Base-by-base conservation (phyloP, 2,329 filamentous ascomycete genomes). In the Alternaria longipes region DNA sequence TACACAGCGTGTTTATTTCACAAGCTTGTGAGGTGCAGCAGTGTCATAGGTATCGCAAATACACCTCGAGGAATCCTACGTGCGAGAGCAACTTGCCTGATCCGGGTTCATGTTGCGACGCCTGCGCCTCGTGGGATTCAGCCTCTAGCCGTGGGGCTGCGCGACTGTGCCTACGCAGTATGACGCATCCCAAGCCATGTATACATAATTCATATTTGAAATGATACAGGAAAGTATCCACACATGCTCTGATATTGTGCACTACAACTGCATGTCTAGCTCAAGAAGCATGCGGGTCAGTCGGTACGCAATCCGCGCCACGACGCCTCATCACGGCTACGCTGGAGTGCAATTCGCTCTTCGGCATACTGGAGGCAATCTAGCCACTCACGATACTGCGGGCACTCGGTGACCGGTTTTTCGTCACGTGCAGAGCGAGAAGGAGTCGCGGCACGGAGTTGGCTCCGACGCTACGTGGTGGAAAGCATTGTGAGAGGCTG, bases 101-200 rank as follows among this genome's bases (percentile, higher is more conserved):
- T 51, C 9, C 14, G 59, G 59, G 45, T 42, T 18, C 32, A 62
- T 62, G 49, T 22, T 59, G 59, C 59, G 59, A 62, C 30, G 51
- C 36, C 24, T 44, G 44, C 59, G 54, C 53, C 40, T 60, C 38
- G 46, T 57, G 20, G 32, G 34, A 30, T 57, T 46, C 46, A 57
- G 54, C 58, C 46, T 60, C 54, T 58, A 41, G 38, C 18, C 26
- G 41, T 47, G 52, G 45, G 57, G 45, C 52, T 38, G 40, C 46
- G 54, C 24, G 41, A 53, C 47, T 56, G 47, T 46, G 54, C 46
- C 50, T 47, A 42, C 11, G 20, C 6, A 24, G 40, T 16, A 54
- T 49, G 55, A 50, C 36, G 49, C 50, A 50, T 38, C 36, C 26
- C 44, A 54, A 42, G 30, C 9, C 44, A 45, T 57, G 45, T n/a